Conservation (phyloP, 75 land plant species). For the Sequoia sempervirens region DNA sequence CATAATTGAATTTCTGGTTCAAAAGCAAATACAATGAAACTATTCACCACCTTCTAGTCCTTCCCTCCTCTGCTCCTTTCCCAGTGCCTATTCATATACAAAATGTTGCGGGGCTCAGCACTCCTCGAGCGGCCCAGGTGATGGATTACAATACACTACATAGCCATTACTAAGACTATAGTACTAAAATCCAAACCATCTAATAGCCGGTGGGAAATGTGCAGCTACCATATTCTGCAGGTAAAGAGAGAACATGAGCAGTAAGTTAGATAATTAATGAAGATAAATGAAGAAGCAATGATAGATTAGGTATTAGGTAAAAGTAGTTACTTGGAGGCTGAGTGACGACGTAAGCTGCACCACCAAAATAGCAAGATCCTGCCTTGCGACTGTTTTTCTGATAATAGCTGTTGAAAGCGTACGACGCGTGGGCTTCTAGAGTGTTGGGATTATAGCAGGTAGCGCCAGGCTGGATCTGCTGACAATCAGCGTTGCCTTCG, state of each 20-base stretch:
- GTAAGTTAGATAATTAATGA: too few species aligned
- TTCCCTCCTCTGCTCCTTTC: too few species aligned
- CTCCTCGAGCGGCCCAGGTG: background rate
- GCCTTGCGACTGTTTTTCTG: constrained; percentile 44
- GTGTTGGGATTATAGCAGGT: constrained; percentile 70
- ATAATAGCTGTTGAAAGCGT: constrained; percentile 84
- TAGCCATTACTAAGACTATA: background rate
- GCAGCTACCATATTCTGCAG: constrained; percentile 8
- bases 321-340: constrained; percentile 33
- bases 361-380: constrained; percentile 77
- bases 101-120: background rate
- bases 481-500: constrained; percentile 65
- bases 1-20: background rate
- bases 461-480: constrained; percentile 45
- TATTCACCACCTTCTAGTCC: too few species aligned
- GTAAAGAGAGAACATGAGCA: background rate
- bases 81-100: background rate
- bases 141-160: background rate
- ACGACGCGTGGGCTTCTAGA: constrained; percentile 56
- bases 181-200: background rate
- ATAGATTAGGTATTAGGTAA: background rate
- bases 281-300: background rate
- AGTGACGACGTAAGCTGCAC: constrained; percentile 49
- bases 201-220: background rate
- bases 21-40: background rate